Percentiles rank a stretch among this genome's conserved stretches.
Conservation (phyloP, 805 yeast genomes). For the Candida schatavii region DNA sequence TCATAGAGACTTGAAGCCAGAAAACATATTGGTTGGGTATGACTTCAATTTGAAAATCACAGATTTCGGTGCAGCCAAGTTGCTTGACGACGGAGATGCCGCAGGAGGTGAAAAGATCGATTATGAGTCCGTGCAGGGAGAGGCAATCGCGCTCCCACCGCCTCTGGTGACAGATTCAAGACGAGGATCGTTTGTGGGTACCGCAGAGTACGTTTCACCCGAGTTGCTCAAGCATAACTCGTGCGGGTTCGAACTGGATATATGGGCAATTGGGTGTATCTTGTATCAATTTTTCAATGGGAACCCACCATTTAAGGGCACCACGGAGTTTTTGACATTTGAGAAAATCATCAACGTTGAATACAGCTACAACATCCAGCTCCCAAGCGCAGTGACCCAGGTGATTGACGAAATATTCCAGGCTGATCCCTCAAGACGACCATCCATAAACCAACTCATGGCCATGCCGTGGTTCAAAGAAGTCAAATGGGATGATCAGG, state of each 20-base stretch:
- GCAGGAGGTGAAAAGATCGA: constrained; percentile 29
- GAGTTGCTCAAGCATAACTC: constrained; percentile 75
- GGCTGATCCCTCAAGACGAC: constrained; percentile 29
- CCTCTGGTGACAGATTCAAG: constrained; percentile 19
- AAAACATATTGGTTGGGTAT: constrained; percentile 78
- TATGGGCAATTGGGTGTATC: constrained; percentile 95
- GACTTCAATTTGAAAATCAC: constrained; percentile 90
- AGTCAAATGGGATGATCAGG: constrained; percentile 39
- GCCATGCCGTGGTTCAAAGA: constrained; percentile 34
- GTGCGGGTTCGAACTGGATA: constrained; percentile 80
- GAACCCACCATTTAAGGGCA: constrained; percentile 84
- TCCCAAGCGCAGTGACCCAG: constrained; percentile 29
- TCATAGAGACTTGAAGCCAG: constrained; percentile 94
- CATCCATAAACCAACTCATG: constrained; percentile 33
- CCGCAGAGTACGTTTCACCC: constrained; percentile 96
- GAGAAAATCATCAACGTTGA: constrained; percentile 81
- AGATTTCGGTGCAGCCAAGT: constrained; percentile 97
- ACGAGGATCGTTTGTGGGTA: constrained; percentile 85
- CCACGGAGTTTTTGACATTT: constrained; percentile 80
- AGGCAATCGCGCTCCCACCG: constrained; percentile 31
- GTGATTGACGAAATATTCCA: constrained; percentile 33
- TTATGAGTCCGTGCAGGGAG: constrained; percentile 20
- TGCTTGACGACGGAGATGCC: constrained; percentile 44
- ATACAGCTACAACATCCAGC: constrained; percentile 45
- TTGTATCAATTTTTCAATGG: constrained; percentile 82